A percentile compares a stretch with the other conserved stretches of the same genome.
Conservation (phyloP, 805 yeast species). For the Candida andamanensis region DNA sequence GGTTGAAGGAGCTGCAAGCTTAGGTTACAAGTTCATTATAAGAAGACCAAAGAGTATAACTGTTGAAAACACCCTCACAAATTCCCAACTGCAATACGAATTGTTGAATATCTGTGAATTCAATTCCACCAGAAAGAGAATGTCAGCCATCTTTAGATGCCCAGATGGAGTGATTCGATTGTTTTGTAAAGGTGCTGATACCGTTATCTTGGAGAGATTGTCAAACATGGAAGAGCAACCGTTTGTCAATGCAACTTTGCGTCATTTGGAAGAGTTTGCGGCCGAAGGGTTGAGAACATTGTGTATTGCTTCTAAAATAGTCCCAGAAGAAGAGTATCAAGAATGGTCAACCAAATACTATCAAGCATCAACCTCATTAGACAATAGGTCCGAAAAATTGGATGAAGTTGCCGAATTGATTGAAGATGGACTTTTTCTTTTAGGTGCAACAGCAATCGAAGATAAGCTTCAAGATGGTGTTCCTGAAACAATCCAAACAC, state of each 20-base stretch:
- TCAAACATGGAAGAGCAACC: constrained; percentile 57
- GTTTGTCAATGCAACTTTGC: constrained; percentile 75
- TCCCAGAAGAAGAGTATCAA: constrained; percentile 72
- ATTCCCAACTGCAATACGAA: constrained; percentile 53
- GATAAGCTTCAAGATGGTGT: constrained; percentile 98
- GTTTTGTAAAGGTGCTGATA: constrained; percentile 96
- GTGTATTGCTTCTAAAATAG: constrained; percentile 81
- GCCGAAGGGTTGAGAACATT: constrained; percentile 92
- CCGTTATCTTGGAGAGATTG: constrained; percentile 86
- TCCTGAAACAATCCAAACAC: constrained; percentile 92
- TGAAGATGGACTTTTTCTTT: constrained; percentile 69
- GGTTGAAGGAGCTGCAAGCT: constrained; percentile 89
- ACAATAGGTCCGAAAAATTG: constrained; percentile 65
- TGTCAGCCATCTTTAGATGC: constrained; percentile 91
- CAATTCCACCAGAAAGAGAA: constrained; percentile 94
- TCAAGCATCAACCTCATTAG: constrained; percentile 78
- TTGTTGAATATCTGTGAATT: constrained; percentile 90
- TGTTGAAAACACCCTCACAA: constrained; percentile 48
- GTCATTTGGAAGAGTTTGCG: constrained; percentile 94
- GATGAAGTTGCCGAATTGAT: constrained; percentile 88
- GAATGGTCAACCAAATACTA: constrained; percentile 65
- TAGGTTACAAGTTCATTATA: constrained; percentile 79
- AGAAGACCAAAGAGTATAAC: constrained; percentile 83
- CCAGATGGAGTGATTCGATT: constrained; percentile 90
- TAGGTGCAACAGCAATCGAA: constrained; percentile 98